A percentile compares a stretch with the other conserved stretches of the same genome.
Conservation (phyloP, 495 filamentous ascomycete species). For the Usnea hakonensis region DNA sequence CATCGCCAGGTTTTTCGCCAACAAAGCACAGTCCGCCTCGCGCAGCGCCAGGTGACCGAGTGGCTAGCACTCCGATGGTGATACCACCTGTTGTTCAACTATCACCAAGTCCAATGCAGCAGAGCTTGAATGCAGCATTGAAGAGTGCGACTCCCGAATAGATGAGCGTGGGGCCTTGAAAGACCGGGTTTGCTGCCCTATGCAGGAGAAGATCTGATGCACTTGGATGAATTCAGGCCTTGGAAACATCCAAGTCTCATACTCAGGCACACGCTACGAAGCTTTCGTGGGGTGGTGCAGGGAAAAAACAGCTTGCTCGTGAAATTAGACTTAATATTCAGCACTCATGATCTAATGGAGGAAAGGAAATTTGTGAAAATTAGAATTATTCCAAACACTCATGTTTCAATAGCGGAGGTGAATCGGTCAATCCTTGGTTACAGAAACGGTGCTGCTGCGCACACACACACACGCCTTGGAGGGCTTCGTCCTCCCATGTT, state of each 20-base stretch:
- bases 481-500: too few relatives aligned
- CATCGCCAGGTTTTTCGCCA: conserved; percentile 62
- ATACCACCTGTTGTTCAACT: conserved; percentile 45
- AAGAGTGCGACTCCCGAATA: conserved; percentile 24
- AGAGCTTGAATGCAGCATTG: conserved; percentile 31
- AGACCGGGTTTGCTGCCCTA: background rate
- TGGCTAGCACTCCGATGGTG: conserved; percentile 32
- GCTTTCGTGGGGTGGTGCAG: background rate
- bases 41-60: conserved; percentile 23
- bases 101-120: conserved; percentile 44
- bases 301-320: background rate
- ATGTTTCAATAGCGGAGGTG: too few relatives aligned
- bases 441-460: too few relatives aligned
- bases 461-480: too few relatives aligned
- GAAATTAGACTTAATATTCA: background rate
- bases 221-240: background rate
- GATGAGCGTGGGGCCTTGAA: background rate
- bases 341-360: background rate
- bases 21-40: conserved; percentile 61
- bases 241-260: background rate
- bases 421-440: too few relatives aligned
- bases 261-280: background rate
- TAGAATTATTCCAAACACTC: too few relatives aligned
- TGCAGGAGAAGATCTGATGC: background rate
- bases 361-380: too few relatives aligned